Percentiles rank a stretch among this genome's conserved stretches.
Conservation (phyloP, 192 early-diverging fungal genomes). For the Linnemannia zychae region DNA sequence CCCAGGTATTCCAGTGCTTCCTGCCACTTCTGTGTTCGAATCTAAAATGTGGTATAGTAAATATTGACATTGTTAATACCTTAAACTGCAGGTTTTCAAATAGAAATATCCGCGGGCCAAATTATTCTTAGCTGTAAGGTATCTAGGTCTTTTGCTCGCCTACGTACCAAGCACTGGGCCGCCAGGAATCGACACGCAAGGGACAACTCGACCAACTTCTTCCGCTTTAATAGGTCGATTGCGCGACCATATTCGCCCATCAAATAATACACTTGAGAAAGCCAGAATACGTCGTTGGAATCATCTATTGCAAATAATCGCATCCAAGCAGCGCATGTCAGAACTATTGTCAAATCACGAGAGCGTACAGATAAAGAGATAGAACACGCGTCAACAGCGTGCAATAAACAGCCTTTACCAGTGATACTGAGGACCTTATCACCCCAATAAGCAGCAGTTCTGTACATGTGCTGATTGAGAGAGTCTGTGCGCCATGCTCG, state of each 20-base stretch:
- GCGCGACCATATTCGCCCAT: constrained; percentile 63
- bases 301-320: constrained; percentile 43
- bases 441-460: constrained; percentile 75
- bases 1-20: constrained; percentile 70
- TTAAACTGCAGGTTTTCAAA: not conserved
- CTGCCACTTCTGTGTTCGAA: constrained; percentile 63
- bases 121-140: not conserved
- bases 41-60: constrained; percentile 26
- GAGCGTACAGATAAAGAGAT: not conserved
- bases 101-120: not conserved
- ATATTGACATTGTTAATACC: not conserved
- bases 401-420: constrained; percentile 50
- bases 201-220: constrained; percentile 55
- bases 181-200: constrained; percentile 68
- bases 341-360: not conserved
- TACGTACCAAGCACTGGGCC: constrained; percentile 63
- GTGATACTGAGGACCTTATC: constrained; percentile 74
- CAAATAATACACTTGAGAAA: constrained; percentile 64
- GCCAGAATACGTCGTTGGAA: constrained; percentile 62
- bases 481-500: constrained; percentile 68
- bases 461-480: constrained; percentile 61
- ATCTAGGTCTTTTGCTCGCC: constrained; percentile 5
- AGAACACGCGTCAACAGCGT: not conserved
- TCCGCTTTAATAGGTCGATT: constrained; percentile 60
- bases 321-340: not conserved